These are phyloP conservation scores for Gastrodia elata DNA, from an alignment of 106 monocot species.

Conservation along the genomic window DNA sequence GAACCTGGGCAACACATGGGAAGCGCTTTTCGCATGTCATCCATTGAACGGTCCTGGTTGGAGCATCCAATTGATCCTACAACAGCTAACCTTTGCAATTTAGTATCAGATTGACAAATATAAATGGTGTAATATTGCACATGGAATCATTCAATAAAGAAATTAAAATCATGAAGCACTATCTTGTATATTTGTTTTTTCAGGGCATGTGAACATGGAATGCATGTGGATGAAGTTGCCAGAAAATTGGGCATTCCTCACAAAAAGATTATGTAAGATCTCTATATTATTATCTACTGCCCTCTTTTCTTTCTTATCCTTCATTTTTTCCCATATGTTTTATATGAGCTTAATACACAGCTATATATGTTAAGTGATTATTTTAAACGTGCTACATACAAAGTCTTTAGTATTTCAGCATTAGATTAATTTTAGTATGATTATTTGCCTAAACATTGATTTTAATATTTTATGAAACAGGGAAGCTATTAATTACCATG, in stretches of 20 bases:
- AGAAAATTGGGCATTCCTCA: conserved; percentile 35
- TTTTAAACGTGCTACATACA: no score
- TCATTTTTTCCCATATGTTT: background rate
- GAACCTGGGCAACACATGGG: no score
- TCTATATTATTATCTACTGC: background rate
- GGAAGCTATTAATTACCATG: conserved; percentile 57
- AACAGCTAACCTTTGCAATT: background rate
- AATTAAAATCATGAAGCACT: background rate
- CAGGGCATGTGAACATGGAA: conserved; percentile 48
- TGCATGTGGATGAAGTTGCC: conserved; percentile 75
- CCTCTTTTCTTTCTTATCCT: background rate
- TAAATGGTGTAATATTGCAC: background rate
- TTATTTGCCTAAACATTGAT: background rate
- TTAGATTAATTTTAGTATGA: no score
- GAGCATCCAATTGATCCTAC: no score
- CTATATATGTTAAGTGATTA: no score
- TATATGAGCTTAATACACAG: no score
- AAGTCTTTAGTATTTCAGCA: no score
- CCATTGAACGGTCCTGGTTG: no score
- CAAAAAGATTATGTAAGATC: conserved; percentile 52
- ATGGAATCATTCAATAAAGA: no score
- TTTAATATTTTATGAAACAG: conserved; percentile 12
- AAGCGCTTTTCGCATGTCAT: no score
- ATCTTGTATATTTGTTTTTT: background rate
- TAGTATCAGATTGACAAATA: background rate